Percentiles rank a stretch among this genome's conserved stretches.
Conservation (phyloP, 208 protist genomes). For the Acanthamoeba polyphaga region DNA sequence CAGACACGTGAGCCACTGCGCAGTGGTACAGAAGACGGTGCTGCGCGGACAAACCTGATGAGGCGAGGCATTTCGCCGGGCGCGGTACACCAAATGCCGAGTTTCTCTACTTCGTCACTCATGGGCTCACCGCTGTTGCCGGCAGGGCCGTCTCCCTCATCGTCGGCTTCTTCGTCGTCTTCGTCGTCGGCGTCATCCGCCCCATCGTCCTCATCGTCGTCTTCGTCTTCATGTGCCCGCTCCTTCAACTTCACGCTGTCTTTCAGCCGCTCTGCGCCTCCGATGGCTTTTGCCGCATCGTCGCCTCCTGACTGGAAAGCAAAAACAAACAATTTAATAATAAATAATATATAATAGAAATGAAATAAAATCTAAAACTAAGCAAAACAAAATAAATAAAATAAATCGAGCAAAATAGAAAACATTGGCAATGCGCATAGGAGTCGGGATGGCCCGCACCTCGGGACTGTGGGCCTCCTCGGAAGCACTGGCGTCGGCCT, state of each 20-base stretch:
- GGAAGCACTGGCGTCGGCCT: neutral
- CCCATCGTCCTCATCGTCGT: neutral
- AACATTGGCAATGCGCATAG: neutral
- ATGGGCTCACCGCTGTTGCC: neutral
- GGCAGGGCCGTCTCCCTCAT: constrained; percentile 17
- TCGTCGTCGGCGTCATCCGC: neutral
- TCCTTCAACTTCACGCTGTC: neutral
- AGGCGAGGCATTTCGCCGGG: constrained; percentile 38
- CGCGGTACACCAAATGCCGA: constrained; percentile 36
- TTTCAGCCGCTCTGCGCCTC: neutral
- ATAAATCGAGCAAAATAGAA: neutral
- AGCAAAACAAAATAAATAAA: neutral
- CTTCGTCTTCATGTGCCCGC: neutral
- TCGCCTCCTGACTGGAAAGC: no score
- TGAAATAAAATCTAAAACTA: no score
- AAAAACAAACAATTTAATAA: neutral
- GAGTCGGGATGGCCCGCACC: neutral
- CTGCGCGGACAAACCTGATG: neutral
- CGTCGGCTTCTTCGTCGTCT: constrained; percentile 36
- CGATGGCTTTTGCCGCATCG: no score
- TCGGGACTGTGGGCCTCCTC: neutral
- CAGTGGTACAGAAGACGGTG: no score
- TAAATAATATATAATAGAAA: no score
- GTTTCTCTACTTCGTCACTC: neutral
- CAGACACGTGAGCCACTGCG: no score